Evolutionary conservation across 805 yeast species (phyloP), one percentile per base, ranked within the genome.

Genomic region (Saccharomycopsis schoenii): DNA sequence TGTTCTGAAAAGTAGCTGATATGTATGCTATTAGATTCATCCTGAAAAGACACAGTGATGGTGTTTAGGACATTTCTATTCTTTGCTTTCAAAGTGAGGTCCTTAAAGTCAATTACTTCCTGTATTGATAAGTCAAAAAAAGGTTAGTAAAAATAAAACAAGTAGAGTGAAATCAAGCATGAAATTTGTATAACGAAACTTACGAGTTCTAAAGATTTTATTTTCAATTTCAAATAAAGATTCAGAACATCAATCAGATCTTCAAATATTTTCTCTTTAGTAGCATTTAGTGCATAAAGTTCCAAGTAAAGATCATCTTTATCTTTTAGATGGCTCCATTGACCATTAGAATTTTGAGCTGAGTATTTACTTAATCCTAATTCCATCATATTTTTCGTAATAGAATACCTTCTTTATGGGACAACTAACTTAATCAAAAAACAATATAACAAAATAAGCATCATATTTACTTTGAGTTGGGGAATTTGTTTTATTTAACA

Each of bases 241-340:
- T 58, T 58, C 42, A 29, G 40, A 36, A 52, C 17, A 9, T 25
- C 37, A 34, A 39, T 14, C 36, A 17, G 36, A 51, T 58, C 51
- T 11, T 40, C 56, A 14, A 24, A 17, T 10, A 34, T 25, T 6
- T 10, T n/a, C 15, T 58, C 43, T 21, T 50, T 19, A 21, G 54
- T n/a, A 1, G 56, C 3, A 29, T 21, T 17, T 5, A 34, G 24
- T 21, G 56, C 29, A 24, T 43, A 51, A 19, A 58, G 37, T 19
- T 37, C 43, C 5, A 39, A 21, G 34, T 37, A 39, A n/a, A 61
- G 43, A 17, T 55, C 50, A 3, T 55, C 29, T 25, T 58, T 55
- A 36, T 61, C 40, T 21, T 55, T 40, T 8, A 61, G 12, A 39
- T 58, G 63, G 14, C 17, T 36, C 63, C 63, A 61, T 9, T 14